phyloP scores from a whole-genome alignment of 257 asterid genomes.

The Mitragyna speciosa region DNA sequence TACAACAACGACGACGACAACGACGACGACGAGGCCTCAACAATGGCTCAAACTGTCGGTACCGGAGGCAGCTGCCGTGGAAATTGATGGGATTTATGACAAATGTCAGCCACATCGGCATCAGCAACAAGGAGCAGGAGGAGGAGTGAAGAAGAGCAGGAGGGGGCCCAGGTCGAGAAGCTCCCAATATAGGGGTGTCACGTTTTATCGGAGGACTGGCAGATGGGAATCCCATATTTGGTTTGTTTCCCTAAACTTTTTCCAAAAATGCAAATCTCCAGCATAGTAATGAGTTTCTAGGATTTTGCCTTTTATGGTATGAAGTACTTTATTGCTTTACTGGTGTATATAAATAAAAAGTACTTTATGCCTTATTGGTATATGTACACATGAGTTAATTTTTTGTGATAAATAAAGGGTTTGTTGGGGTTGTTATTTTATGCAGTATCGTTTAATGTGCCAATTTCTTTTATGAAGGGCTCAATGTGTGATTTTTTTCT shows the following conservation, averaged over 20 bases:
- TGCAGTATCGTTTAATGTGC: neutral
- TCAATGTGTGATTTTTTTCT: neutral
- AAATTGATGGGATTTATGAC: conserved; percentile 39
- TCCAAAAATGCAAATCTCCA: no score
- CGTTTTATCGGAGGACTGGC: conserved; percentile 93
- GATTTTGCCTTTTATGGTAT: no score
- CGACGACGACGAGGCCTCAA: conserved; percentile 18
- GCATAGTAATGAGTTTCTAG: no score
- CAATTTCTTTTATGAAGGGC: neutral
- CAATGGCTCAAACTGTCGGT: conserved; percentile 75
- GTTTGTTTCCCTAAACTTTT: conserved; percentile 28
- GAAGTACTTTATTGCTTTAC: no score
- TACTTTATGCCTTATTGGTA: no score
- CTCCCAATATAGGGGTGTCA: conserved; percentile 96
- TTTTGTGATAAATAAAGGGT: neutral
- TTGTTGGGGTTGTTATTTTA: neutral
- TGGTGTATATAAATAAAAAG: no score
- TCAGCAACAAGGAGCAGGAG: conserved; percentile 1
- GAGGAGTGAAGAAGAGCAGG: conserved; percentile 63
- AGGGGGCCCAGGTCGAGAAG: conserved; percentile 97
- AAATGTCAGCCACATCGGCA: neutral
- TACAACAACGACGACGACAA: conserved; percentile 14
- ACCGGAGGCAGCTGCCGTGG: conserved; percentile 37
- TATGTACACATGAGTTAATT: no score
- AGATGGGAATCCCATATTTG: conserved; percentile 99